Percentiles rank a stretch among this genome's conserved stretches.
phyloP scores from a whole-genome alignment of 768 basidiomycete species.

The Kwoniella dendrophila region DNA sequence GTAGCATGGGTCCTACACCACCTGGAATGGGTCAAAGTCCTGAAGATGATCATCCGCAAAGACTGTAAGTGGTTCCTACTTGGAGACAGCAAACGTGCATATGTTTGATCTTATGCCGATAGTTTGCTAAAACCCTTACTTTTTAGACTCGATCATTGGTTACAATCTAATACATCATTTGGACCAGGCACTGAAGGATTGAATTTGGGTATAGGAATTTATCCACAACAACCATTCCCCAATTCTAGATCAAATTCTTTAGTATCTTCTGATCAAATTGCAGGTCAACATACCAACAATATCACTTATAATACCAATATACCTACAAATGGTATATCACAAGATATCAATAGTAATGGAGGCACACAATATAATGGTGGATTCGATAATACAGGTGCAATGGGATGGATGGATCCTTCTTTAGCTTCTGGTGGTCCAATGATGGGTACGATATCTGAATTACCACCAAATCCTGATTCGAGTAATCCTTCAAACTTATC shows the following conservation, averaged over 20 bases:
- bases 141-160: slow-evolving; percentile 49
- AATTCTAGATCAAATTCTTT: not conserved
- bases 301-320: not conserved
- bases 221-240: slow-evolving; percentile 5
- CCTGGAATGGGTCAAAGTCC: slow-evolving; percentile 26
- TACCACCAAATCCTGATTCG: not conserved
- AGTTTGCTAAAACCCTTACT: not conserved
- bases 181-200: slow-evolving; percentile 34
- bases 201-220: slow-evolving; percentile 20
- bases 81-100: not conserved
- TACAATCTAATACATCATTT: slow-evolving; percentile 34
- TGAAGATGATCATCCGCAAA: slow-evolving; percentile 52
- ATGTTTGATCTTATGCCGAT: too few species aligned
- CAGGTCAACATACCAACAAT: slow-evolving; percentile 7
- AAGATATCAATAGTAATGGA: too few species aligned
- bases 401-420: slow-evolving; percentile 27
- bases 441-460: slow-evolving; percentile 10
- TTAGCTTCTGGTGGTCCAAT: slow-evolving; percentile 5
- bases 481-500: not conserved
- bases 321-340: not conserved
- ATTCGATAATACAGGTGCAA: slow-evolving; percentile 8
- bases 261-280: not conserved
- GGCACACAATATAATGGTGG: not conserved
- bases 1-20: slow-evolving; percentile 15
- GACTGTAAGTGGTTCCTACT: slow-evolving; percentile 32